These are phyloP conservation scores for Phaffia rhodozyma DNA, from an alignment of 1,284 basidiomycete species.

Conservation along the genomic window DNA sequence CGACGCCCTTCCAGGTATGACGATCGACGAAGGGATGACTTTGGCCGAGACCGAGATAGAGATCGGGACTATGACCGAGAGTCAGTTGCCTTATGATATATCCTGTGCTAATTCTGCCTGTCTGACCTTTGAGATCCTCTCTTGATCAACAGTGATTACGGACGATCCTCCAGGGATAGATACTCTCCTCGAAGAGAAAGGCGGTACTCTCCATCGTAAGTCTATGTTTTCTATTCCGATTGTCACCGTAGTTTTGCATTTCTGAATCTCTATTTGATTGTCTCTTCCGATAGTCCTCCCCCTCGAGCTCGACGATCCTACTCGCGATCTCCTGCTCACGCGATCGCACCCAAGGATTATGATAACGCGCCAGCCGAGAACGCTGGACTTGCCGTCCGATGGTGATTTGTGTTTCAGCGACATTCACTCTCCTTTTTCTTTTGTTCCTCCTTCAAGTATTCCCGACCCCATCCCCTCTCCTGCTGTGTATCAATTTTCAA, in stretches of 20 bases:
- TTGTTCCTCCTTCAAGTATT: too few relatives aligned
- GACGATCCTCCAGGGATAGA: not conserved
- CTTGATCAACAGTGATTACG: not conserved
- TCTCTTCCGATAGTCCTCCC: constrained; percentile 1
- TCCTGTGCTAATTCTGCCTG: not conserved
- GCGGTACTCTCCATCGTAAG: constrained; percentile 9
- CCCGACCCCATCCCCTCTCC: too few relatives aligned
- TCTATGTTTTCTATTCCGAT: not conserved
- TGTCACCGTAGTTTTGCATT: not conserved
- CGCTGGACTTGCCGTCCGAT: constrained; percentile 4
- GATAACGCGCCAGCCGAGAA: constrained; percentile 6
- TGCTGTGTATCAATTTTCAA: too few relatives aligned
- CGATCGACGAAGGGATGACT: constrained; percentile 10
- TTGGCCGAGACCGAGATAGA: constrained; percentile 20
- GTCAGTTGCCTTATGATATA: not conserved
- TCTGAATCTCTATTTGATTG: not conserved
- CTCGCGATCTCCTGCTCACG: constrained; percentile 6
- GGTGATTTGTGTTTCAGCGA: not conserved
- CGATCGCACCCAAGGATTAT: constrained; percentile 1
- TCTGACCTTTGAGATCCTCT: too few relatives aligned
- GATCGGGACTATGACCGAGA: constrained; percentile 7
- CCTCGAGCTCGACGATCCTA: constrained; percentile 5
- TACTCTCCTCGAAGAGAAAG: constrained; percentile 1
- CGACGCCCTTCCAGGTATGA: constrained; percentile 6
- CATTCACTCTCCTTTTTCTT: too few relatives aligned